phyloP scores from a whole-genome alignment of 495 filamentous ascomycete genomes.

The Letharia lupina region DNA sequence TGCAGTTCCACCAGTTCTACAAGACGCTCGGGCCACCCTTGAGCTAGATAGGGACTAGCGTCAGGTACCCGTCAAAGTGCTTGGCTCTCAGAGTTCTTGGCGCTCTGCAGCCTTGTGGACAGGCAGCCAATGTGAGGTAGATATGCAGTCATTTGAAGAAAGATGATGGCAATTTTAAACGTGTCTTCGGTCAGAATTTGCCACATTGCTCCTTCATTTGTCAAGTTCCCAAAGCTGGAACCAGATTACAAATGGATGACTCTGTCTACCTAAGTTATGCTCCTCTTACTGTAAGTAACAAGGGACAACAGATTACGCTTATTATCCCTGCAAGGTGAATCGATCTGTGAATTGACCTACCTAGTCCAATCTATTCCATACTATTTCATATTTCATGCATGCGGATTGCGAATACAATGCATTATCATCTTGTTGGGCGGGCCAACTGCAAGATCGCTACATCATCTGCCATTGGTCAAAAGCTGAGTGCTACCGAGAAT shows the following conservation, averaged over 20 bases:
- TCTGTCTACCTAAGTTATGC: neutral
- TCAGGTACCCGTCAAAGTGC: conserved; percentile 1
- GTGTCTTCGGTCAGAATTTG: neutral
- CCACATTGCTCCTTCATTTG: neutral
- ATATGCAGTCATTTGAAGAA: neutral
- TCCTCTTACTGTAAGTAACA: neutral
- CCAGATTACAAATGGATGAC: neutral
- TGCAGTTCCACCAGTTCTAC: neutral
- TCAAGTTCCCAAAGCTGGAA: neutral
- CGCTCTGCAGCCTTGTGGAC: neutral
- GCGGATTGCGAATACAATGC: neutral
- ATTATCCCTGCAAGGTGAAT: neutral
- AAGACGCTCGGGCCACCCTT: neutral
- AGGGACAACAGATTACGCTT: neutral
- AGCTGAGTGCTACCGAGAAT: neutral
- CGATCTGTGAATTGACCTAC: neutral
- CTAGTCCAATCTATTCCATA: no score
- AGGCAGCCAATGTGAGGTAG: neutral
- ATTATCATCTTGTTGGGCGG: neutral
- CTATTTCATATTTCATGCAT: neutral
- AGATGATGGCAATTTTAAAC: neutral
- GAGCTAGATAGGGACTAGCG: neutral
- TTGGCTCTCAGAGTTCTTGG: neutral
- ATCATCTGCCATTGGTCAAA: neutral
- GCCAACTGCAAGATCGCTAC: neutral